Base-by-base conservation (phyloP, 768 basidiomycete genomes). In the Strobilomyces echinocephalus region DNA sequence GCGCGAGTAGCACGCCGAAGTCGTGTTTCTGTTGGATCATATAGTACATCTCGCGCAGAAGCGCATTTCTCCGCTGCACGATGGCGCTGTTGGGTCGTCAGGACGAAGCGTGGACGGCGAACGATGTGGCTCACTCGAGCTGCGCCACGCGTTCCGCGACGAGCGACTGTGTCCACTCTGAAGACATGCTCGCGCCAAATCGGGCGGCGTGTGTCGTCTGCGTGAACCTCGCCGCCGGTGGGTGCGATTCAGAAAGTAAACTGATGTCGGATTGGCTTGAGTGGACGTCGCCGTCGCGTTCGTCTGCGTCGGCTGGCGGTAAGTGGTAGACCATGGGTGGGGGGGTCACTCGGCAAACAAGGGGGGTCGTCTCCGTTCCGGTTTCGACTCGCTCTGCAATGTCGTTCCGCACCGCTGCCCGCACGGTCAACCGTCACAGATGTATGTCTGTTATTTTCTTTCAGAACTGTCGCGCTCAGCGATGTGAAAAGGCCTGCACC, bases 21-120 rank as follows among this genome's bases (percentile, higher is more conserved):
- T 72, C 72, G 48, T 79, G 73, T 61, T 80, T 79, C 52, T 74
- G 75, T 52, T 75, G 77, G 46, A 88, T 76, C 74, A 91, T 79
- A 49, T 72, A 69, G 70, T 80, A 86, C 81, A 91, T 83, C 67
- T 89, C 80, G 40, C 77, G 76, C 65, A 91, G 77, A 46, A 89
- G 77, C 49, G 74, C 82, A 83, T 87, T 85, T 67, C 88, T 76
- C 59, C 81, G 82, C 44, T 76, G 70, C 41, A 81, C 69, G 57
- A 91, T 83, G 58, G 74, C 76, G 65, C 88, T 91, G 57, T 18
- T 55, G 48, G 35, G 21, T 24, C 9, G 34, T 58, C 4, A 39
- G 46, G 18, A 8, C 24, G 21, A 18, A 12, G 10, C 41, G 54
- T 16, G 33, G 21, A 46, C 12, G 26, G 28, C 15, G 33, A 42